phyloP scores from a whole-genome alignment of 495 filamentous ascomycete species.

The Podospora bellae-mahoneyi region DNA sequence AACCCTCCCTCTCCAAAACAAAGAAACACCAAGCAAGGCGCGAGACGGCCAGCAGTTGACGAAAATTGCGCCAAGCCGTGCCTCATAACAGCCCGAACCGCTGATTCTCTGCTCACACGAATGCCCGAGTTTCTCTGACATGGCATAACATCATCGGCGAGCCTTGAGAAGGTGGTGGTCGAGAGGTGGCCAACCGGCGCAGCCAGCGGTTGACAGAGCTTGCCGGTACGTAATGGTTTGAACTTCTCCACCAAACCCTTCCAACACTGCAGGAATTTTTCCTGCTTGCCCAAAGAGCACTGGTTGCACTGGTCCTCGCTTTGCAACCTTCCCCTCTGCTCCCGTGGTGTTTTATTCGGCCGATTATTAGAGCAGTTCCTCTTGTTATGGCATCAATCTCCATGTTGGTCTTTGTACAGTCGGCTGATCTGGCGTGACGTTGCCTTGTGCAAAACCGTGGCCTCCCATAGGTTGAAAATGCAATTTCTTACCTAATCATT shows the following conservation, averaged over 20 bases:
- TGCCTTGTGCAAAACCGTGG: neutral
- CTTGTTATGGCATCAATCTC: conserved; percentile 3
- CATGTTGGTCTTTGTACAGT: neutral
- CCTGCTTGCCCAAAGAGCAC: neutral
- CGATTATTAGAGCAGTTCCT: conserved; percentile 1
- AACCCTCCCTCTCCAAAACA: neutral
- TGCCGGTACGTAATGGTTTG: conserved; percentile 34
- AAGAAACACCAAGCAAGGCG: conserved; percentile 18
- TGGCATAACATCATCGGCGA: conserved; percentile 32
- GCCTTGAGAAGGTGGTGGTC: neutral
- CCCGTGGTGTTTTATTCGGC: conserved; percentile 1
- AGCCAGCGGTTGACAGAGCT: conserved; percentile 14
- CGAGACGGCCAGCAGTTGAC: conserved; percentile 27
- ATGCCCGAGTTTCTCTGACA: conserved; percentile 38
- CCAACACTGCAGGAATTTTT: conserved; percentile 3
- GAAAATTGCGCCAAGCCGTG: conserved; percentile 21
- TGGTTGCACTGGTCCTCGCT: neutral
- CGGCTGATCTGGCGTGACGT: conserved; percentile 14
- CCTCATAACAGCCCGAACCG: neutral
- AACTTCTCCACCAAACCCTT: conserved; percentile 17
- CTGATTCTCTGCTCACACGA: neutral
- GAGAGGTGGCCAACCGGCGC: conserved; percentile 12
- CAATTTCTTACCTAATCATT: conserved; percentile 22
- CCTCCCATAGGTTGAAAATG: conserved; percentile 1
- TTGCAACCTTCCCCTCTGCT: neutral